Base-by-base conservation (phyloP, 2,329 filamentous ascomycete genomes). In the Zalaria sp. region DNA sequence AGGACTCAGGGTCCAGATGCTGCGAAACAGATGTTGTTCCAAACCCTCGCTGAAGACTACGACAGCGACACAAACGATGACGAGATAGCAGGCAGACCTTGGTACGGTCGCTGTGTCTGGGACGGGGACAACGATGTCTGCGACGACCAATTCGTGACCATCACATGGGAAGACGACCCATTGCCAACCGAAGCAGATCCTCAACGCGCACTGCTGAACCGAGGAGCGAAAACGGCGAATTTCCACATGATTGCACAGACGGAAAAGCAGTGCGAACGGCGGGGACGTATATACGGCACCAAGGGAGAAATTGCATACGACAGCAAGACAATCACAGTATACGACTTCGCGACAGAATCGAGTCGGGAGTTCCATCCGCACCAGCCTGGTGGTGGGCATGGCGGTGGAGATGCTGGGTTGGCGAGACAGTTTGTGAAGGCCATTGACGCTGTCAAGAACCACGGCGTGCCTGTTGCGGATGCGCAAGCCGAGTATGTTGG, bases 231-330 rank as follows among this genome's bases (percentile, higher is more conserved):
- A 65, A 86, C 81, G 10, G 89, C 88, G 1, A 79, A 79, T 2
- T 83, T 96, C 57, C 89, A 96, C 61, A 95, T 96, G 89, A 81
- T 89, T 2, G 87, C 89, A 2, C 84, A 88, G 46, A 93, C 88
- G 0, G 79, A 84, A 55, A 81, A 81, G 56, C 81, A 93, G 50
- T 96, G 89, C 59, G 75, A 93, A 49, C 78, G 91, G 3, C 81
- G 87, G 45, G 87, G 85, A 0, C 69, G 84, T 45, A 77, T 95
- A 37, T 94, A 95, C 62, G 91, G 91, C 38, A 83, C 83, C 0
- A 68, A 77, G 39, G 91, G 89, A 35, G 89, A 96, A 62, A 76
- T 96, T 27, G 76, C 78, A 51, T 91, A 93, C 49, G 87, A 96
- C 63, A 86, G 82, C 41, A 67, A 68, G 18, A 78, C 69, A 0